Base-by-base conservation (phyloP, 23 red algal species). In the Gracilaria gracilis region DNA sequence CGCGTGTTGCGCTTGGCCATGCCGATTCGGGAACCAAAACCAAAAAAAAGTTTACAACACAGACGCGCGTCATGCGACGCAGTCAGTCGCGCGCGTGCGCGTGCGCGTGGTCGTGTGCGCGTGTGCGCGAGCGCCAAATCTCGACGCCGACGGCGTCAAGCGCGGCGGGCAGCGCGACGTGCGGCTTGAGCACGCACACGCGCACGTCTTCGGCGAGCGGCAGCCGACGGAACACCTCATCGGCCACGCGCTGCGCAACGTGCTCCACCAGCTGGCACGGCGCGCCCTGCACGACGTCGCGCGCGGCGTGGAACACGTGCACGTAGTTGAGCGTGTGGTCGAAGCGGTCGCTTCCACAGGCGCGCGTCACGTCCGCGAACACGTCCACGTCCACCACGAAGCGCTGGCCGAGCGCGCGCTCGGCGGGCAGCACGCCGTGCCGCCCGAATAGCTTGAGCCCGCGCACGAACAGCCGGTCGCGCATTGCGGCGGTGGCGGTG, bases 301-400 rank as follows among this genome's bases (percentile, higher is more conserved):
- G 39, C 28, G 89, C 95, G 14, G 66, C 76, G 13, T 90, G 84
- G 58, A 92, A 87, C 0, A 92, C 89, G 21, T 19, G 33, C 0
- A 85, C 82, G 54, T 96, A 96, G 53, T 92, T 72, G 36, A 96
- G 35, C 0, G 95, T 84, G 38, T 93, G 88, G 0, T 28, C 40
- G 34, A 79, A 67, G 39, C 76, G 35, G 33, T 84, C 78, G 3
- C 8, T 24, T 21, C 1, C 27, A 28, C 76, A 39, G 4, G 83
- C 80, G 48, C 37, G 21, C 4, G 67, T 11, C 47, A 82, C 53
- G 66, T 72, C 53, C 31, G 89, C 82, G 13, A 77, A 62, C 33
- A 91, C 79, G 17, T 92, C 87, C 39, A 96, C 73, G 47, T 96
- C 95, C 19, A 96, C 80, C 11, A 93, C 81, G 86, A 96, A 96